Evolutionary conservation across 2,329 filamentous ascomycete genomes (phyloP).

Genomic region (Alternaria viburni): DNA sequence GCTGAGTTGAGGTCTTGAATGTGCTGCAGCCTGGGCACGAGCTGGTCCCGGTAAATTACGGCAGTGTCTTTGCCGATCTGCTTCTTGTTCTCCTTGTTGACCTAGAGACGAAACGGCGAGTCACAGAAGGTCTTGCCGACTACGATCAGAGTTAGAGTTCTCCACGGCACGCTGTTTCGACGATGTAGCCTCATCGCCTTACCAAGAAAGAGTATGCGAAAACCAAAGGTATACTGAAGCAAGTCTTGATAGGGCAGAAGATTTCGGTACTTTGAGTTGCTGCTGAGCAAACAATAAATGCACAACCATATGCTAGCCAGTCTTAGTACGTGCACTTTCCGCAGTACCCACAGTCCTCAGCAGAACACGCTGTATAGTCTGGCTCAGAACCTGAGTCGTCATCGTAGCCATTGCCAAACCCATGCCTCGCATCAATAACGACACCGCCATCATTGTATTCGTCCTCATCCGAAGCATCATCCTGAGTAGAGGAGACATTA

Average conservation of each 20-base stretch:
- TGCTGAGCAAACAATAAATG: not conserved
- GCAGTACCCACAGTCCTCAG: constrained; percentile 46
- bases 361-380: constrained; percentile 48
- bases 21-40: too few species aligned
- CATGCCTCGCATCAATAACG: not conserved
- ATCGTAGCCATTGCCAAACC: constrained; percentile 13
- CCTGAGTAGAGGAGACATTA: not conserved
- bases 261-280: not conserved
- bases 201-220: not conserved
- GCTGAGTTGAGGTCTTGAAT: too few species aligned
- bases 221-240: not conserved
- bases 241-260: not conserved
- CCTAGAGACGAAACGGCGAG: not conserved
- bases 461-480: not conserved
- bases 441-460: not conserved
- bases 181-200: not conserved
- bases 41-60: too few species aligned
- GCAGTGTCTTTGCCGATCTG: too few species aligned
- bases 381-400: constrained; percentile 30
- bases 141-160: not conserved
- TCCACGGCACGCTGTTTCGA: not conserved
- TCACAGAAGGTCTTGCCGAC: not conserved
- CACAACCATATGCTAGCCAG: not conserved
- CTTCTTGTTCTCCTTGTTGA: not conserved
- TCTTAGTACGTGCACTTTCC: constrained; percentile 42